Evolutionary conservation across 345 rosid genomes (phyloP), one percentile per base, ranked within the genome.

Genomic region (Nasturtium officinale): DNA sequence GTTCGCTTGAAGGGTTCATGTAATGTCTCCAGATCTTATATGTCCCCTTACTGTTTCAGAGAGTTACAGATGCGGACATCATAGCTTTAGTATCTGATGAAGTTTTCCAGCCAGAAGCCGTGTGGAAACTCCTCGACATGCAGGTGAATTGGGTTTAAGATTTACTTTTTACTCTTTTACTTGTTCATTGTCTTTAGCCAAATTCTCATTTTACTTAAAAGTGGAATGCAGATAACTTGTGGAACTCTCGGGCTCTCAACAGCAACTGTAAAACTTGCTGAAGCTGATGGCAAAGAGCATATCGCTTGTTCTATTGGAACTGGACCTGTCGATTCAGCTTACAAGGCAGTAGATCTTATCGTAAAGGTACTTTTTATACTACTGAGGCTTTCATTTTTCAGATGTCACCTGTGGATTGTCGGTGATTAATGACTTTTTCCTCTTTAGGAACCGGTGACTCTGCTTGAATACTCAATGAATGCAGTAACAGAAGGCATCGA

Each of bases 281-380:
- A 63, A 62, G 85, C 86, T 69, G 80, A 84, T 70, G 99, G 99
- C 45, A 62, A 75, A 61, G 91, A 88, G 77, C 88, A 82, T 66
- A 59, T 85, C 67, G 94, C 96, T 55, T 95, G 98, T 73, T 80
- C 99, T 48, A 80, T 89, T 23, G 99, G 99, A 72, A 76, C 88
- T 65, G 99, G 99, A 11, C 98, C 99, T 13, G 97, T 95, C 25
- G 99, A 95, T 85, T 87, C 98, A 38, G 98, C 92, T n/a, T 95
- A 91, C 84, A 95, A 91, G 80, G 99, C 99, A 69, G 79, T 91
- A 20, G 89, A 91, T 82, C 87, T 88, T 65, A 87, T 95, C 47
- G 93, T 89, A 56, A 84, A 90, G 96, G 99, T 91, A 64, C 23
- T 58, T 29, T 55, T 17, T 17, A 33, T 53, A 20, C 71, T 45